These are phyloP conservation scores for Pichia terricola DNA, from an alignment of 1,139 yeast species.

Conservation along the genomic window DNA sequence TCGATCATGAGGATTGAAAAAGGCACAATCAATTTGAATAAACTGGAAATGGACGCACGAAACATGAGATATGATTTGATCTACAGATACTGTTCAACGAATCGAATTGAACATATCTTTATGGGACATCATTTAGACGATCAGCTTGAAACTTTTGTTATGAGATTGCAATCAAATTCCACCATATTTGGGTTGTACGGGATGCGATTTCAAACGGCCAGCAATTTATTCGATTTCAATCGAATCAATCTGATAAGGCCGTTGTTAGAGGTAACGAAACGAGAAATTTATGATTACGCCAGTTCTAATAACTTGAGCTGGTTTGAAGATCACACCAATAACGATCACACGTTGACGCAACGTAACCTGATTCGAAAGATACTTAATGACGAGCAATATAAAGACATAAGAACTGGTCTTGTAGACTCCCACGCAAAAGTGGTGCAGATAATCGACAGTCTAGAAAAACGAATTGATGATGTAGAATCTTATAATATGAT, in stretches of 20 bases:
- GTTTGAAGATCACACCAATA: conserved; percentile 65
- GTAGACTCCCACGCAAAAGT: no score
- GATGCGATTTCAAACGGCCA: conserved; percentile 22
- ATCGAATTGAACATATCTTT: conserved; percentile 29
- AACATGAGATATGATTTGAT: conserved; percentile 40
- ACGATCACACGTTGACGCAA: conserved; percentile 41
- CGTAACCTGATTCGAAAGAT: conserved; percentile 41
- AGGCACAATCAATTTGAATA: conserved; percentile 11
- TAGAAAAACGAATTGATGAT: no score
- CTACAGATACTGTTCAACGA: conserved; percentile 27
- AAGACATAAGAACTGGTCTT: no score
- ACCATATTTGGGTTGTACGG: conserved; percentile 52
- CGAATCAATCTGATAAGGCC: conserved; percentile 37
- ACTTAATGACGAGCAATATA: conserved; percentile 3
- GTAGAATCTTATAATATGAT: no score
- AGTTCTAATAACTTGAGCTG: conserved; percentile 32
- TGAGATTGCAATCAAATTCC: conserved; percentile 45
- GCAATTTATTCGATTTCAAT: conserved; percentile 1
- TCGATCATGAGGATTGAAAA: conserved; percentile 27
- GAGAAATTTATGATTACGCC: conserved; percentile 40
- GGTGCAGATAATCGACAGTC: no score
- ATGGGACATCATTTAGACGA: conserved; percentile 68
- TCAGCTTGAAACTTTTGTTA: conserved; percentile 59
- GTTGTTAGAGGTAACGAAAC: conserved; percentile 37
- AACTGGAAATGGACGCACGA: conserved; percentile 48